phyloP scores from a whole-genome alignment of 495 filamentous ascomycete genomes.

The Hypoxylon trugodes region DNA sequence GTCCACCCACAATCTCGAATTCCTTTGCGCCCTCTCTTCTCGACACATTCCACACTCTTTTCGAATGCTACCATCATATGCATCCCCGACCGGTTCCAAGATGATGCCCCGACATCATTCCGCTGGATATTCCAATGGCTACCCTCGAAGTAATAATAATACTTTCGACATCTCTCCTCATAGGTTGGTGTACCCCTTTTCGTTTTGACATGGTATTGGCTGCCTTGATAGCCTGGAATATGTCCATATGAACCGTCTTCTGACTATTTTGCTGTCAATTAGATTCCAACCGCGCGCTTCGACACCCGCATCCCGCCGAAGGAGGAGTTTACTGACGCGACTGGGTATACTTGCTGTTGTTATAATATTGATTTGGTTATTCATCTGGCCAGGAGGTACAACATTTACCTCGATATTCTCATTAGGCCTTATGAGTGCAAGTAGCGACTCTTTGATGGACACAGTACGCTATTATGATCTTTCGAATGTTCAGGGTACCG shows the following conservation, averaged over 20 bases:
- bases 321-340: slow-evolving; percentile 76
- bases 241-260: slow-evolving; percentile 4
- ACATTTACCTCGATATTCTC: slow-evolving; percentile 77
- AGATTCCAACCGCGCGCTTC: slow-evolving; percentile 88
- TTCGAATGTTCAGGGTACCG: slow-evolving; percentile 85
- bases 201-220: slow-evolving; percentile 4
- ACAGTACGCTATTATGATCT: slow-evolving; percentile 98
- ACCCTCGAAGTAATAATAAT: slow-evolving; percentile 64
- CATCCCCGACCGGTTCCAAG: slow-evolving; percentile 56
- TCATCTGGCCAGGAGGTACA: slow-evolving; percentile 69
- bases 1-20: slow-evolving; percentile 8
- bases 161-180: slow-evolving; percentile 91
- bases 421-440: slow-evolving; percentile 72
- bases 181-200: slow-evolving; percentile 65
- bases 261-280: slow-evolving; percentile 12
- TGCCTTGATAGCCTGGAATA: not conserved
- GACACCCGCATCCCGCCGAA: slow-evolving; percentile 75
- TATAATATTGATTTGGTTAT: slow-evolving; percentile 65
- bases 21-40: slow-evolving; percentile 8
- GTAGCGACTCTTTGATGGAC: slow-evolving; percentile 80
- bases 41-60: slow-evolving; percentile 1
- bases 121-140: slow-evolving; percentile 79
- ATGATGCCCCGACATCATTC: slow-evolving; percentile 66
- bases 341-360: slow-evolving; percentile 61
- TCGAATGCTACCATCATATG: slow-evolving; percentile 55